These are phyloP conservation scores for Hypocrella siamensis DNA, from an alignment of 2,329 filamentous ascomycete genomes.

Conservation along the genomic window DNA sequence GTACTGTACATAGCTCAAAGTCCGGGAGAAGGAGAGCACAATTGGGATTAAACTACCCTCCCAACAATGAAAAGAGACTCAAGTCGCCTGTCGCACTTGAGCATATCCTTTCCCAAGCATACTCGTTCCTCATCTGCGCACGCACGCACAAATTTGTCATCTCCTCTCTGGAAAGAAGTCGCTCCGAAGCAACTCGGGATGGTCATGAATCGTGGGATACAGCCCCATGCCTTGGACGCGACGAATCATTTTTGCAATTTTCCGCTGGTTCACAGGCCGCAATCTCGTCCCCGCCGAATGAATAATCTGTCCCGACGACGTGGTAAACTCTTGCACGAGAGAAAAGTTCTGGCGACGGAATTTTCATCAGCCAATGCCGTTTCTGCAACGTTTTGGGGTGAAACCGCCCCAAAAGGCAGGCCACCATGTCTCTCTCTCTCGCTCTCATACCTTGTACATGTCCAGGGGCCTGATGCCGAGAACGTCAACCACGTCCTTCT, in stretches of 20 bases:
- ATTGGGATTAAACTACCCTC: no score
- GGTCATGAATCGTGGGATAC: conserved; percentile 79
- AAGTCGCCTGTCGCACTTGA: no score
- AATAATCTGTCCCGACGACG: conserved; percentile 71
- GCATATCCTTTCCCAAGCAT: no score
- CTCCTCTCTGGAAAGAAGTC: conserved; percentile 14
- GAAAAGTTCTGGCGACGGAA: conserved; percentile 59
- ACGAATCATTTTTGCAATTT: conserved; percentile 82
- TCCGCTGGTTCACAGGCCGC: conserved; percentile 78
- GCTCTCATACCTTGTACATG: conserved; percentile 91
- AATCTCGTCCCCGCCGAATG: conserved; percentile 62
- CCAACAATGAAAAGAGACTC: no score
- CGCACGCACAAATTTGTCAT: background rate
- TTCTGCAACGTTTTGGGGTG: no score
- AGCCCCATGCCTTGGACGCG: conserved; percentile 78
- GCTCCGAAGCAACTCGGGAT: conserved; percentile 61
- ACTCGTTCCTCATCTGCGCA: background rate
- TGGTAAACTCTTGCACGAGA: conserved; percentile 80
- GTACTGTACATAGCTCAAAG: no score
- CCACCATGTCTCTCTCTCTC: no score
- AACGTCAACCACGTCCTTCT: conserved; percentile 61
- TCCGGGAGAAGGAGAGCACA: no score
- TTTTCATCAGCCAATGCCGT: conserved; percentile 1
- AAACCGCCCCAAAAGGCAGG: no score
- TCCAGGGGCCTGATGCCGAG: conserved; percentile 66